Evolutionary conservation across 805 yeast species (phyloP), one percentile per base, ranked within the genome.

Genomic region (Wickerhamomyces strasburgensis): DNA sequence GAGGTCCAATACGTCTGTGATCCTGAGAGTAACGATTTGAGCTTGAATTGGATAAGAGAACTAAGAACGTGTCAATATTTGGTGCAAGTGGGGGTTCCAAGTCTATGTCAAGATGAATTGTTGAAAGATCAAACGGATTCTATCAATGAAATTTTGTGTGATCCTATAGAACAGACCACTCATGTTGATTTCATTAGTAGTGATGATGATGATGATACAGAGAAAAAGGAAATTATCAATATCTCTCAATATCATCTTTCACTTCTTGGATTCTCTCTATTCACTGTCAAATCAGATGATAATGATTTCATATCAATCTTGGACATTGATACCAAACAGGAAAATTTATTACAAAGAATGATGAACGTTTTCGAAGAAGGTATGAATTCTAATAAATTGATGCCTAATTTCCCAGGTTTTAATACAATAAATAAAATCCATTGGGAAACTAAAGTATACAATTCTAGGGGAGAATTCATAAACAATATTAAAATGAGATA

Each of bases 1-100:
- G 51, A 54, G 21, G 17, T 54, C 2, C 52, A 48, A 28, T 54
- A 44, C 29, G 32, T 42, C 6, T 54, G 59, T 33, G 47, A 51
- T 33, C 42, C 51, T 11, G 30, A 31, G 4, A 6, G 31, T 1
- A 13, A 28, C 10, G n/a, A 9, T 2, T 15, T 44, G 2, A 27
- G 19, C 13, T 14, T 51, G 6, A 19, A 34, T 4, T 39, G 33
- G 27, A 45, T 46, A 0, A 44, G 33, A 29, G 59, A 54, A 36
- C 41, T 35, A 19, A 42, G 42, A 15, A 44, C 56, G 1, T 54
- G 59, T 23, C 44, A 44, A 3, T 54, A 54, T 19, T 23, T 38
- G 14, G 49, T 49, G 1, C 46, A 43, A 19, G 31, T 54, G 5
- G 31, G 42, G 19, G 23, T 54, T 10, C 57, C 59, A 2, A 27